phyloP scores from a whole-genome alignment of 331 rosid genomes.

The Telfairia occidentalis region DNA sequence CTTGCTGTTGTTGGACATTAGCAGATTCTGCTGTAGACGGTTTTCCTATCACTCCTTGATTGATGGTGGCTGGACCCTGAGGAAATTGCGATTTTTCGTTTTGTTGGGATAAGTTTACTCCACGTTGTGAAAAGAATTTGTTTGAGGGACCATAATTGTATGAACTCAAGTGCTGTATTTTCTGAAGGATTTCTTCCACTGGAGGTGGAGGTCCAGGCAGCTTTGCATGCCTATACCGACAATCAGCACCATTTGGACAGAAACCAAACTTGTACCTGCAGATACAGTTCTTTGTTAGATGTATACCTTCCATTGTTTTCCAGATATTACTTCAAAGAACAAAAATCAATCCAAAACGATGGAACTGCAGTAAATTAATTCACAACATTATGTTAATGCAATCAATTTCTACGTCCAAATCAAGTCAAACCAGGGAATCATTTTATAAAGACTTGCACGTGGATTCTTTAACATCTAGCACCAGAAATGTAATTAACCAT shows the following conservation, averaged over 20 bases:
- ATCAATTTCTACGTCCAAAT: background rate
- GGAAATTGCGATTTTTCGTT: conserved; percentile 61
- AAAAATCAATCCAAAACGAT: background rate
- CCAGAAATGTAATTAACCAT: background rate
- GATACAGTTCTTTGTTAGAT: conserved; percentile 9
- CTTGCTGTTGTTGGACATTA: conserved; percentile 72
- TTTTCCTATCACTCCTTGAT: conserved; percentile 56
- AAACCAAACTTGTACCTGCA: conserved; percentile 97
- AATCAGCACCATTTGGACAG: conserved; percentile 98
- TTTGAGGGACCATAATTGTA: conserved; percentile 52
- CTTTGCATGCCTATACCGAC: conserved; percentile 96
- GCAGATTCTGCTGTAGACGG: conserved; percentile 63
- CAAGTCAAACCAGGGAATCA: background rate
- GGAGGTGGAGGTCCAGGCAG: conserved; percentile 95
- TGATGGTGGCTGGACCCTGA: conserved; percentile 41
- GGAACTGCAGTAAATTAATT: background rate
- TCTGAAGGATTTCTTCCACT: conserved; percentile 94
- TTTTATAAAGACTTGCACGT: background rate
- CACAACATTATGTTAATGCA: background rate
- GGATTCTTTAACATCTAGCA: background rate
- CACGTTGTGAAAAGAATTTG: conserved; percentile 68
- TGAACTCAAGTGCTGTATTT: conserved; percentile 83
- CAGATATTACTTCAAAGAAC: background rate
- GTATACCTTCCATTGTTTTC: background rate
- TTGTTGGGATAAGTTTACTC: conserved; percentile 51